These are phyloP conservation scores for Pochonia chlamydosporia DNA, from an alignment of 2,329 filamentous ascomycete species.

Conservation along the genomic window DNA sequence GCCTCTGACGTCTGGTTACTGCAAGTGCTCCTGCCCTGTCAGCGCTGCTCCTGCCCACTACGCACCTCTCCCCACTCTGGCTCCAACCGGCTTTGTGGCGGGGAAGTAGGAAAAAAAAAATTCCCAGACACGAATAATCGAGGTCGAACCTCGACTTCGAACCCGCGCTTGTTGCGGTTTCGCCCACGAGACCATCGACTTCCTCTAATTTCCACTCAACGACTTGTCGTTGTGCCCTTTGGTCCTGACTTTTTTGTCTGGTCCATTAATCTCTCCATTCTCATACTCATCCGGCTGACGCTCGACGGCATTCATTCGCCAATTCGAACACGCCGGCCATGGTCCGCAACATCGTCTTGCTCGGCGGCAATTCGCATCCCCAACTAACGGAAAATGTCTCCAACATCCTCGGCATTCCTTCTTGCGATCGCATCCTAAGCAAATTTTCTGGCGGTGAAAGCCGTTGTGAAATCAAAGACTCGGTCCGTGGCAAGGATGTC, in stretches of 20 bases:
- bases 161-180: conserved; percentile 4
- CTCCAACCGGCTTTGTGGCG: conserved; percentile 6
- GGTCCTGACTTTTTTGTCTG: conserved; percentile 1
- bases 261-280: too few relatives aligned
- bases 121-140: conserved; percentile 3
- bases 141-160: not conserved
- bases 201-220: not conserved
- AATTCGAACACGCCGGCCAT: conserved; percentile 41
- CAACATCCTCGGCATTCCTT: conserved; percentile 80
- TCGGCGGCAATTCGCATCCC: conserved; percentile 90
- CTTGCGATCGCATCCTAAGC: conserved; percentile 73
- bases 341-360: conserved; percentile 92
- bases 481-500: conserved; percentile 95
- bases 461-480: conserved; percentile 91
- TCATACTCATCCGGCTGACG: too few relatives aligned
- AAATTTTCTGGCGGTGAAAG: conserved; percentile 97
- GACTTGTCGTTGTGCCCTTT: not conserved
- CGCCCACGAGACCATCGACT: conserved; percentile 3
- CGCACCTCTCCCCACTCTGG: conserved; percentile 5
- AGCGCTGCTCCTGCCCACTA: not conserved
- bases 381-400: conserved; percentile 81
- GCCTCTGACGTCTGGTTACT: conserved; percentile 11
- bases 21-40: conserved; percentile 1
- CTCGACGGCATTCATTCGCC: not conserved
- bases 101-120: conserved; percentile 9